These are phyloP conservation scores for Penicillium psychrosexuale DNA, from an alignment of 2,329 filamentous ascomycete species.

Conservation along the genomic window DNA sequence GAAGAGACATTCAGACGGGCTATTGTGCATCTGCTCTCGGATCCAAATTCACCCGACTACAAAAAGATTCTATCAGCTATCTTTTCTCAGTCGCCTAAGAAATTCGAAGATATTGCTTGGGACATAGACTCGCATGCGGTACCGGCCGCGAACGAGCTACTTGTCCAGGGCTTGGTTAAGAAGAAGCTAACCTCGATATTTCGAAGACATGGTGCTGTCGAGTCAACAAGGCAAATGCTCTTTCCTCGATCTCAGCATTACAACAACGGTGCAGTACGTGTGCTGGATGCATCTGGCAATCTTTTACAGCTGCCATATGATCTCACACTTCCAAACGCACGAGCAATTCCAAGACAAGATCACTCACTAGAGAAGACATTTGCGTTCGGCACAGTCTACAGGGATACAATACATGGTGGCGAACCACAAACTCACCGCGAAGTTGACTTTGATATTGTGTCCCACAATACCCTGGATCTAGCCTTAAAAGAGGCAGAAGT, in stretches of 20 bases:
- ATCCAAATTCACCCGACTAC: slow-evolving; percentile 83
- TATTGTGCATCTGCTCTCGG: slow-evolving; percentile 69
- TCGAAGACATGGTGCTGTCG: slow-evolving; percentile 81
- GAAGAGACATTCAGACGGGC: slow-evolving; percentile 85
- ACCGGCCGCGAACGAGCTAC: slow-evolving; percentile 51
- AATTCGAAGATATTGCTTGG: slow-evolving; percentile 78
- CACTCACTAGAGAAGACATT: slow-evolving; percentile 71
- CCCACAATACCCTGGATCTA: slow-evolving; percentile 73
- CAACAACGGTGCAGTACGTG: slow-evolving; percentile 66
- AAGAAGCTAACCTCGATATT: slow-evolving; percentile 75
- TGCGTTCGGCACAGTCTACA: slow-evolving; percentile 82
- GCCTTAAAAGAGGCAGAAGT: slow-evolving; percentile 90
- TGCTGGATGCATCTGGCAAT: slow-evolving; percentile 81
- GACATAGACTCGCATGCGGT: slow-evolving; percentile 62
- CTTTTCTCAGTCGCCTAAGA: slow-evolving; percentile 71
- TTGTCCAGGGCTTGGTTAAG: slow-evolving; percentile 71
- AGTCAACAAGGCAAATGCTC: slow-evolving; percentile 68
- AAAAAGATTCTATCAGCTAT: slow-evolving; percentile 83
- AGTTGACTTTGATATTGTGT: slow-evolving; percentile 96
- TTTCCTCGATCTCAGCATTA: slow-evolving; percentile 84
- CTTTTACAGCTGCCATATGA: slow-evolving; percentile 93
- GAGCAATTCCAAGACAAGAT: slow-evolving; percentile 68
- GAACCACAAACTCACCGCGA: slow-evolving; percentile 81
- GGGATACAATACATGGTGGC: slow-evolving; percentile 72
- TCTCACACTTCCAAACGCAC: slow-evolving; percentile 81